Evolutionary conservation across 352 stramenopile species (phyloP), one percentile per base, ranked within the genome.

Genomic region (Pythium biforme): DNA sequence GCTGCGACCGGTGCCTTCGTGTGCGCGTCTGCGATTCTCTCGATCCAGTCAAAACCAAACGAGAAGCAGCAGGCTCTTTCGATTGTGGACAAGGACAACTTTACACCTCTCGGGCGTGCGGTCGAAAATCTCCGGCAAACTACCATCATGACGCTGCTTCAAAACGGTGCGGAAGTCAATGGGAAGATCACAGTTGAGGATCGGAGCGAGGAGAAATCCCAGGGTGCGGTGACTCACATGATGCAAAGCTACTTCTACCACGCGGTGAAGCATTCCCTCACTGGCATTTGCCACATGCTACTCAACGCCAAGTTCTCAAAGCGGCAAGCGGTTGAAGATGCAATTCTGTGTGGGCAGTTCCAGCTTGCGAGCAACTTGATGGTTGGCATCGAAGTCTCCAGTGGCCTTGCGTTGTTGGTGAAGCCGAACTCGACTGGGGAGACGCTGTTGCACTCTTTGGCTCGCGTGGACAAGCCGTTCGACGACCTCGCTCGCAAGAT

Each of bases 261-360:
- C 50, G 84, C 84, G 0, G 82, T 93, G 14, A 85, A 76, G 61
- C 67, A 91, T 54, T 77, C 72, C 9, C 70, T 90, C 11, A 85
- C 81, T 1, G 84, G 81, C 6, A 89, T 93, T 22, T 93, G 80
- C 41, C 84, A 93, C 62, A 85, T 93, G 69, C 68, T 93, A 4
- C 58, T 93, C 12, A 90, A 74, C 37, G 73, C 79, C 11, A 89
- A 86, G 55, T 93, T 91, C 55, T 81, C 68, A 25, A 81, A 77
- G 17, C 78, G 81, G 15, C 84, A 93, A 73, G 84, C 81, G 0
- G 77, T 91, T 8, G 84, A 93, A 64, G 84, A 93, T 39, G 77
- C 81, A 0, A 70, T 93, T 3, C 64, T 75, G 4, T 91, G 79
- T 40, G 76, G 79, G 1, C 73, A 90, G 53, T 93, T 91, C 54